phyloP scores from a whole-genome alignment of 1,284 basidiomycete species.

The Veloboletus limbatus region DNA sequence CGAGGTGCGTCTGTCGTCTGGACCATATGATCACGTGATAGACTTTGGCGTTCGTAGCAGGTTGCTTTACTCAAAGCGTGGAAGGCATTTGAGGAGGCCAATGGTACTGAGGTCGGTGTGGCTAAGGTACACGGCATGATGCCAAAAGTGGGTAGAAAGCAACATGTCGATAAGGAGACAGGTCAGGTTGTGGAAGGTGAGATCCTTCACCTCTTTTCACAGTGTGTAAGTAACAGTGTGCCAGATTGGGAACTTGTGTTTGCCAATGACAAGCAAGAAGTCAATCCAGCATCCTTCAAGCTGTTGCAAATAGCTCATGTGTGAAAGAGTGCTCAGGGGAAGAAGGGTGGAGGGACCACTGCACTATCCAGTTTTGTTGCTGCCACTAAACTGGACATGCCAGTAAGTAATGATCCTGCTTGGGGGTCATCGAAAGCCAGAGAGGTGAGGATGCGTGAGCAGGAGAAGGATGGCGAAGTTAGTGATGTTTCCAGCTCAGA shows the following conservation, averaged over 20 bases:
- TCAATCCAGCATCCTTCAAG: slow-evolving; percentile 90
- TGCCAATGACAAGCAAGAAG: slow-evolving; percentile 90
- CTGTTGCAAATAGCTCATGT: slow-evolving; percentile 92
- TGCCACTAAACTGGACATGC: slow-evolving; percentile 30
- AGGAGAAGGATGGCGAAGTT: slow-evolving; percentile 26
- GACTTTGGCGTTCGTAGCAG: slow-evolving; percentile 47
- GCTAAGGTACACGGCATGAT: slow-evolving; percentile 84
- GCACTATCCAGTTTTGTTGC: slow-evolving; percentile 45
- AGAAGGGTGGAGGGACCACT: slow-evolving; percentile 31
- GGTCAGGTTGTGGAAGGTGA: slow-evolving; percentile 84
- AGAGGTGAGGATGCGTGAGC: slow-evolving; percentile 19
- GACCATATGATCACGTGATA: background rate
- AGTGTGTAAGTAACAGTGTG: slow-evolving; percentile 1
- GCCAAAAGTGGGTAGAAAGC: slow-evolving; percentile 86
- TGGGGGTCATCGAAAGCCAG: slow-evolving; percentile 12
- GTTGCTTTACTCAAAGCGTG: slow-evolving; percentile 89
- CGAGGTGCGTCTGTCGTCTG: slow-evolving; percentile 56
- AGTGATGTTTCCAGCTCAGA: slow-evolving; percentile 47
- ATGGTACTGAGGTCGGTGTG: slow-evolving; percentile 69
- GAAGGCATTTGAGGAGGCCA: slow-evolving; percentile 85
- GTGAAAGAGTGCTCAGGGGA: slow-evolving; percentile 65
- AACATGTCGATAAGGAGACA: slow-evolving; percentile 79
- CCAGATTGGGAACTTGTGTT: slow-evolving; percentile 93
- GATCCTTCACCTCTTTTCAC: slow-evolving; percentile 20
- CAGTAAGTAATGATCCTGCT: too few relatives aligned